Percentiles rank a stretch among this genome's conserved stretches.
These are phyloP conservation scores for Sporobolomyces pararoseus DNA, from an alignment of 768 basidiomycete genomes.

Conservation along the genomic window DNA sequence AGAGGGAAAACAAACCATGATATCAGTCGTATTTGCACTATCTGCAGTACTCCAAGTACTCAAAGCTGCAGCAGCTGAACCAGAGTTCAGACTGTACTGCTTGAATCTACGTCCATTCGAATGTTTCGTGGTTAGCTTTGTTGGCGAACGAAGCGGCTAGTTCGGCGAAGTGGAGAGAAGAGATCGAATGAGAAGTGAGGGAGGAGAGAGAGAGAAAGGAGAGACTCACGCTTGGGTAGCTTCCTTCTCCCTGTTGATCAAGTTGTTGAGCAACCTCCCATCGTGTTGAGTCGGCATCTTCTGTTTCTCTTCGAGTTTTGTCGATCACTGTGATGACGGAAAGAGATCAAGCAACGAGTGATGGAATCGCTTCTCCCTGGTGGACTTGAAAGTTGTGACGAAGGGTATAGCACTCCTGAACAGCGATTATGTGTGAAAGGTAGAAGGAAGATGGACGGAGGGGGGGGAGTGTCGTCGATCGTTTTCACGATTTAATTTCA, in stretches of 20 bases:
- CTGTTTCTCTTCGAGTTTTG: background rate
- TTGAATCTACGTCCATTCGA: constrained; percentile 34
- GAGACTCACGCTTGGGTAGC: constrained; percentile 22
- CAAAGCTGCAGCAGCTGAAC: constrained; percentile 28
- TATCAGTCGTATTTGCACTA: constrained; percentile 31
- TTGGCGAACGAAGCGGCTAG: background rate
- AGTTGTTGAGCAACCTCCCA: constrained; percentile 37
- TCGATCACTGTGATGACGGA: background rate
- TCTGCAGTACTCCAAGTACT: constrained; percentile 44
- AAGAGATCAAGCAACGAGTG: background rate
- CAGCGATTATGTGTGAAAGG: too few relatives aligned
- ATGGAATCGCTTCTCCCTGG: too few relatives aligned
- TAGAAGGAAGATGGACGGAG: too few relatives aligned
- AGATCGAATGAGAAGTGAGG: background rate
- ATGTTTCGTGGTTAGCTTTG: fast-evolving
- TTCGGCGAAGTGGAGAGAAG: background rate
- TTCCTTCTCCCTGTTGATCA: constrained; percentile 41
- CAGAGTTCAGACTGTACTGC: constrained; percentile 37
- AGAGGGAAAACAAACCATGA: constrained; percentile 35
- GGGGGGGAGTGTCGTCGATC: constrained; percentile 3
- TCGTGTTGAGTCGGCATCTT: constrained; percentile 35
- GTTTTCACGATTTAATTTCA: too few relatives aligned
- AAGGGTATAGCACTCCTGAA: too few relatives aligned
- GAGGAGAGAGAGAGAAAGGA: too few relatives aligned
- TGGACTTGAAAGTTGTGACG: too few relatives aligned